Evolutionary conservation across 1,139 yeast genomes (phyloP), one percentile per base, ranked within the genome.

Genomic region (Nakaseomyces uthaithaninus): DNA sequence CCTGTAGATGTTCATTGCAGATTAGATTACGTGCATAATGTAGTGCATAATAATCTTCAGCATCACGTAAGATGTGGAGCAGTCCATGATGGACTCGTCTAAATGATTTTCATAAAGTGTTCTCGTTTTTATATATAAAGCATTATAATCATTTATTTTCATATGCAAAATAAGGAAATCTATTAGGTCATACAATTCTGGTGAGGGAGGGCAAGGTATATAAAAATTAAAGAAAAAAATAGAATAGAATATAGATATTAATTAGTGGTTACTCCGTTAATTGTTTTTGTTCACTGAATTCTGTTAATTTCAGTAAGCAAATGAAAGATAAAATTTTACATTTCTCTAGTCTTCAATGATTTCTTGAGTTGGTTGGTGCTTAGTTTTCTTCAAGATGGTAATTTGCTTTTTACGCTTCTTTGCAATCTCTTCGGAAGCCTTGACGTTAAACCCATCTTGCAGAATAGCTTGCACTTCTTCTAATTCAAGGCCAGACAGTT

Each of bases 381-480:
- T 51, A 18, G 48, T 17, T 27, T 48, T 36, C 14, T 40, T 34
- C 14, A 25, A 23, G 19, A 42, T 28, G 17, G 54, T 50, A 16
- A 46, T 48, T 44, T 57, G 60, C 41, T 51, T 51, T 39, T 60
- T 60, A 45, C 64, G 55, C 50, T 58, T 59, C 46, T 59, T 59
- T 11, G 64, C 85, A 51, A 84, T 62, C 42, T 65, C 65, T 42
- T 76, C 65, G 1, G 94, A 84, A 42, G 76, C 79, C 53, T 75
- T 77, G 48, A 89, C 83, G 54, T 84, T 82, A 68, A 87, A 89
- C 1, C 97, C 97, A 46, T 78, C 80, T 35, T 80, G 68, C 50
- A 91, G 72, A 37, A 89, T 71, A 42, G 73, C 71, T 51, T 89
- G 93, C 34, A 94, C 86, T 63, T 89, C 96, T 62, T 89, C 97